These are phyloP conservation scores for Boletus speciosus DNA, from an alignment of 768 basidiomycete species.

Conservation along the genomic window DNA sequence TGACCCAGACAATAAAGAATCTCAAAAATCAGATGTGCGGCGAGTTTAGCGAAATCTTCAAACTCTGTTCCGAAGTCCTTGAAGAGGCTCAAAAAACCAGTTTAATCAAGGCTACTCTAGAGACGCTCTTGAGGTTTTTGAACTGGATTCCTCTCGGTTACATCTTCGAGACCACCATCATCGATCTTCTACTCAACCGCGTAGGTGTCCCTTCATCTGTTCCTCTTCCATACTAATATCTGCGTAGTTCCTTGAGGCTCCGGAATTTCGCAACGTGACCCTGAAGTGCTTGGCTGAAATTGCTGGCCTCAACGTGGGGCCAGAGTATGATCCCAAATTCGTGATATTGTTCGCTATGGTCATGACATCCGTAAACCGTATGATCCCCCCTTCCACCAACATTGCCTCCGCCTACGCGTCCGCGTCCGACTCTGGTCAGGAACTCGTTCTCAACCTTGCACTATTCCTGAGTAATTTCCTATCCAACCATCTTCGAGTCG, in stretches of 20 bases:
- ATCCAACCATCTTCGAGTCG: constrained; percentile 86
- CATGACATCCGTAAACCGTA: constrained; percentile 95
- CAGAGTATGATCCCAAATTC: constrained; percentile 98
- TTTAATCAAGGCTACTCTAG: constrained; percentile 89
- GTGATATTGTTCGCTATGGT: constrained; percentile 97
- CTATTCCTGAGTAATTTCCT: constrained; percentile 98
- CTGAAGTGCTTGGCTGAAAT: constrained; percentile 97
- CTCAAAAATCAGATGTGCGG: constrained; percentile 98
- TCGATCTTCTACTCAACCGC: constrained; percentile 87
- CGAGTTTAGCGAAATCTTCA: constrained; percentile 97
- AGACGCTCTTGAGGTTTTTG: constrained; percentile 91
- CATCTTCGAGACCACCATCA: constrained; percentile 97
- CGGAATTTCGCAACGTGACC: constrained; percentile 96
- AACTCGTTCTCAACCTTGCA: constrained; percentile 94
- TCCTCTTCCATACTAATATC: constrained; percentile 9
- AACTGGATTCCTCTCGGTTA: constrained; percentile 99
- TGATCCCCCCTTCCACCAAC: constrained; percentile 94
- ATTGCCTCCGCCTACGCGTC: constrained; percentile 89
- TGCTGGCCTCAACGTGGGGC: constrained; percentile 87
- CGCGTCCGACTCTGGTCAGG: constrained; percentile 89
- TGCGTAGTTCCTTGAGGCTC: constrained; percentile 86
- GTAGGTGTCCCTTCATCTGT: constrained; percentile 47
- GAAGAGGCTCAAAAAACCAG: constrained; percentile 97
- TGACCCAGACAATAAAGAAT: constrained; percentile 96
- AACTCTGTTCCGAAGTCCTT: constrained; percentile 92